Evolutionary conservation across 352 stramenopile genomes (phyloP), one percentile per base, ranked within the genome.

Genomic region (Globisporangium solare): DNA sequence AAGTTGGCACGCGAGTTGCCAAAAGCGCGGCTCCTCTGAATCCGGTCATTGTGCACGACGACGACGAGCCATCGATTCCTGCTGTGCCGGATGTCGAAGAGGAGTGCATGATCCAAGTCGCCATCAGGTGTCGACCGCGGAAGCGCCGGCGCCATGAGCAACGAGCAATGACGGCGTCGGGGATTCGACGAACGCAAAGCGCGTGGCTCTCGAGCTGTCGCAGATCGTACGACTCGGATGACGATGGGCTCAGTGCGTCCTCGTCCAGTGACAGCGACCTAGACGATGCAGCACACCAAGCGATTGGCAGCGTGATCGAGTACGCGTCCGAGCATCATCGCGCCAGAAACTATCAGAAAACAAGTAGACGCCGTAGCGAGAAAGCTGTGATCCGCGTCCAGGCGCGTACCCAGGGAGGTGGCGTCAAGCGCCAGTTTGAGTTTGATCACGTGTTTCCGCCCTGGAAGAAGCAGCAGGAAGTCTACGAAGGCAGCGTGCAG

Each of bases 361-460:
- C 53, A 51, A 64, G 22, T 63, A 58, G 20, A 31, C 18, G 49
- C 11, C 39, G 54, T 8, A 21, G 59, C 15, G 35, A 60, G n/a
- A 63, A 50, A 20, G 43, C 58, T 14, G 48, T 61, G 43, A 13
- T 78, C 47, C 57, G 54, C 13, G 60, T 74, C 17, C 70, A 71
- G 42, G 49, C 66, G 1, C 56, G 57, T 31, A 27, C 21, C 17
- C 47, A 66, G 20, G 48, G 40, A 35, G 47, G 41, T 17, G 47
- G 47, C 8, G 47, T 56, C 24, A 68, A 61, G 56, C 66, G 80
- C 32, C 74, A 66, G 3, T 89, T 91, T 58, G 76, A 76, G 43
- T 91, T 89, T 18, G 80, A 91, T 56, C 71, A 68, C 32, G 63
- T 91, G 15, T 83, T 88, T 47, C 70, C 76, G 6, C 74, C 76